Conservation (phyloP, 176 grass and related monocot genomes). For the Luzula sylvatica region DNA sequence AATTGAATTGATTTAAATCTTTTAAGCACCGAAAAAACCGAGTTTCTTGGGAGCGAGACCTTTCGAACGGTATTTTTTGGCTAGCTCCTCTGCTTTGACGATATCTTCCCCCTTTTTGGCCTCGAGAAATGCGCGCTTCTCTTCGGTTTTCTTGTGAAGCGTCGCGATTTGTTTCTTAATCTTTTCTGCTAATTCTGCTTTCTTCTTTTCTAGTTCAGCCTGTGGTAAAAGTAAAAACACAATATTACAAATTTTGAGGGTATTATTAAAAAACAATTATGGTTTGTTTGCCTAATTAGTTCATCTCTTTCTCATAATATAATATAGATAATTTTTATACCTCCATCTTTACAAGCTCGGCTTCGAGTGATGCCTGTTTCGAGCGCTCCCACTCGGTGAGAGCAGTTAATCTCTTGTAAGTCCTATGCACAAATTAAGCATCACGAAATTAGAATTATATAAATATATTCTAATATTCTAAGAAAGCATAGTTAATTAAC, state of each 20-base stretch:
- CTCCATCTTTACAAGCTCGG: conserved; percentile 50
- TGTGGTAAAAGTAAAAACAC: conserved; percentile 18
- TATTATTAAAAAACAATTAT: no score
- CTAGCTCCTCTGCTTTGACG: conserved; percentile 31
- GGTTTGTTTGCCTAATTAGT: no score
- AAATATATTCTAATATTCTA: neutral
- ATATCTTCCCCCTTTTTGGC: conserved; percentile 38
- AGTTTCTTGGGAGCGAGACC: conserved; percentile 40
- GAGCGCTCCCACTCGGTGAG: conserved; percentile 58
- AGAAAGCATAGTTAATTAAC: neutral
- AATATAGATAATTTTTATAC: conserved; percentile 25
- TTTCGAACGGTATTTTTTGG: conserved; percentile 34
- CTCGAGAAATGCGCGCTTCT: conserved; percentile 42
- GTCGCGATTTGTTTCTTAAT: conserved; percentile 40
- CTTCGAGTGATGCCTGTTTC: conserved; percentile 44
- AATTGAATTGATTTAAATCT: neutral
- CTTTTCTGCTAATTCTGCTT: conserved; percentile 39
- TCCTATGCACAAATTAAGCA: conserved; percentile 17
- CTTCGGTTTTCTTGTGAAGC: conserved; percentile 41
- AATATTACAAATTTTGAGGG: no score
- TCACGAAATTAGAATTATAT: no score
- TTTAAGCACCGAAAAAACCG: conserved; percentile 23
- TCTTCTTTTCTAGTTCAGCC: conserved; percentile 60
- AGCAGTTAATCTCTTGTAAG: conserved; percentile 36
- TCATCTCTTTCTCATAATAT: no score